These are phyloP conservation scores for Solanum paucissectum DNA, from an alignment of 257 asterid species.

Conservation along the genomic window DNA sequence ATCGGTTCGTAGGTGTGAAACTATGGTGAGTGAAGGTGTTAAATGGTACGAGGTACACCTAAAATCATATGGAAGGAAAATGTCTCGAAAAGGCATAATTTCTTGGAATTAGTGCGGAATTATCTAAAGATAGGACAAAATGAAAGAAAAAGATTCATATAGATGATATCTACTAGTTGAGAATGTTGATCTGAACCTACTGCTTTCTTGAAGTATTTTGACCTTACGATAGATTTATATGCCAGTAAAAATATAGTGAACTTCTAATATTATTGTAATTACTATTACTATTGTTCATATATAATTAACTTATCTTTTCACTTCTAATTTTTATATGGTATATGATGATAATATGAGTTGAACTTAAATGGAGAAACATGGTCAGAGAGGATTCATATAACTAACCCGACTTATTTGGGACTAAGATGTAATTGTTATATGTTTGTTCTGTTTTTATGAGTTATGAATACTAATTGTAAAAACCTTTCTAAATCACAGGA, in stretches of 20 bases:
- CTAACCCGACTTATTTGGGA: not conserved
- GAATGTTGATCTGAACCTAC: not conserved
- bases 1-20: not conserved
- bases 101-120: not conserved
- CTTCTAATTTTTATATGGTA: not conserved
- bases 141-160: not conserved
- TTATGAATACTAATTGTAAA: not conserved
- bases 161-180: not conserved
- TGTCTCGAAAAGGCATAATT: not conserved
- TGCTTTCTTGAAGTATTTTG: not conserved
- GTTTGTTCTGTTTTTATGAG: not conserved
- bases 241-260: not conserved
- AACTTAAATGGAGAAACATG: not conserved
- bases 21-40: not conserved
- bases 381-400: not conserved
- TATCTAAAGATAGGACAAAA: not conserved
- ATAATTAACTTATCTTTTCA: not conserved
- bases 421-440: not conserved
- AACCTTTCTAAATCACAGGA: constrained; percentile 25
- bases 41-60: not conserved
- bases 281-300: not conserved
- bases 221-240: not conserved
- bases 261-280: not conserved
- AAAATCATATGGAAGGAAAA: not conserved
- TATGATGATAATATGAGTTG: not conserved